These are phyloP conservation scores for Phialophora chinensis DNA, from an alignment of 2,329 filamentous ascomycete genomes.

Conservation along the genomic window DNA sequence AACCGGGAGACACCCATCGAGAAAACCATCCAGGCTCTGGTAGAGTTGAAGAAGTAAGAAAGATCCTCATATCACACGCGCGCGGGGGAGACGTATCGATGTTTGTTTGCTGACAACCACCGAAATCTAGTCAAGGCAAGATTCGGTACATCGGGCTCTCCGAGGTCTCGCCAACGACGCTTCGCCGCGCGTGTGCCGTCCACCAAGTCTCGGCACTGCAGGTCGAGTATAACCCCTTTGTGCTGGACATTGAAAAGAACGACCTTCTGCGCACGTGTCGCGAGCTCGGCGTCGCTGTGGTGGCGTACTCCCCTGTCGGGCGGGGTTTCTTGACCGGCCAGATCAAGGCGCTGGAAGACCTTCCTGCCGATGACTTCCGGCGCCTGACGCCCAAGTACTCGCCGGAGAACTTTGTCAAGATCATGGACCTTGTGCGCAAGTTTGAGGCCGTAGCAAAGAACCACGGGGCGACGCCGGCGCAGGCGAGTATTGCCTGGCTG, in stretches of 20 bases:
- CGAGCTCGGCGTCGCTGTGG: slow-evolving; percentile 70
- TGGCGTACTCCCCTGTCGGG: slow-evolving; percentile 76
- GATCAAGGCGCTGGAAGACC: slow-evolving; percentile 59
- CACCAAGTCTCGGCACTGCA: slow-evolving; percentile 57
- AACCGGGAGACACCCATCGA: slow-evolving; percentile 53
- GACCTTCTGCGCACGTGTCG: slow-evolving; percentile 50
- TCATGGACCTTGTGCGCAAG: slow-evolving; percentile 65
- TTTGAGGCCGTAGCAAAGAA: slow-evolving; percentile 61
- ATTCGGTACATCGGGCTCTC: slow-evolving; percentile 57
- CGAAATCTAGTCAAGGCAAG: slow-evolving; percentile 50
- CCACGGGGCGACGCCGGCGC: slow-evolving; percentile 61
- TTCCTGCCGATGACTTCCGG: slow-evolving; percentile 58
- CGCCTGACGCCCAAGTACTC: slow-evolving; percentile 64
- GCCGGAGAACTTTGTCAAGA: slow-evolving; percentile 66
- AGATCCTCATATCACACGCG: neutral
- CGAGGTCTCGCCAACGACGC: slow-evolving; percentile 54
- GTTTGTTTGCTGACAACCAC: neutral
- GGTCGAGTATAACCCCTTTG: slow-evolving; percentile 57
- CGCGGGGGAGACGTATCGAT: neutral
- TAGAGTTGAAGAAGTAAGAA: slow-evolving; percentile 53
- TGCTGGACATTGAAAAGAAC: slow-evolving; percentile 53
- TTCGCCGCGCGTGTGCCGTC: slow-evolving; percentile 55
- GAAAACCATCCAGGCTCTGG: slow-evolving; percentile 53
- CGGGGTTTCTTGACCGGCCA: slow-evolving; percentile 62
- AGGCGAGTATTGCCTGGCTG: slow-evolving; percentile 67